Evolutionary conservation across 148 eudicot species (phyloP), one percentile per base, ranked within the genome.

Genomic region (Rhododendron kiyosumense): DNA sequence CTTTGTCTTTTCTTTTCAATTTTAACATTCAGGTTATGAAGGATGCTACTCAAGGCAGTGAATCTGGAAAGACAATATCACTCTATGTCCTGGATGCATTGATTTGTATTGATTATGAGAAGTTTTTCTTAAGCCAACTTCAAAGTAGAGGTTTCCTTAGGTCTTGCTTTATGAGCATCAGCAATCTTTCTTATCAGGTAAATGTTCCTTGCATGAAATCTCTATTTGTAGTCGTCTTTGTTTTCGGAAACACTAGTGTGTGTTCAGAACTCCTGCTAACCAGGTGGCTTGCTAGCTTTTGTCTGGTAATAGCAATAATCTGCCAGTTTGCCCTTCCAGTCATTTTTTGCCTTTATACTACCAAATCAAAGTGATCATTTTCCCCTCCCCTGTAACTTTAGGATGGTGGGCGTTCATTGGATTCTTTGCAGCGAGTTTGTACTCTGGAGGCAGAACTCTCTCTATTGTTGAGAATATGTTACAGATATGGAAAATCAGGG

Each of bases 71-170:
- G 90, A 93, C 96, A 77, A 91, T 97, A 90, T 86, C 98, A 49
- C 93, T 93, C 69, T 93, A 93, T 91, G 94, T 95, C 88, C 88
- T 97, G 83, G 98, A 93, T 92, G 98, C 95, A 83, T 84, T 97
- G 85, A 89, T 97, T 82, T 93, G 95, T 85, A 91, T 95, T 84
- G 99, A 97, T 91, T 96, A 94, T 86, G 99, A 94, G 83, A 97
- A 94, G 89, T 97, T 90, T 90, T 95, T 97, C 92, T 89, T 95
- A 52, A 93, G 89, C 88, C 98, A 95, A 93, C 94, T 97, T 86
- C 97, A 97, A 88, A 97, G 98, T 87, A 93, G 99, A 93, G 99
- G 98, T 83, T 97, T 97, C 89, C 92, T 97, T 76, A 93, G 99
- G 89, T 92, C 94, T 81, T 97, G 99, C 92, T 89, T 97, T 75